phyloP scores from a whole-genome alignment of 768 basidiomycete species.

The Harrya chromipes region DNA sequence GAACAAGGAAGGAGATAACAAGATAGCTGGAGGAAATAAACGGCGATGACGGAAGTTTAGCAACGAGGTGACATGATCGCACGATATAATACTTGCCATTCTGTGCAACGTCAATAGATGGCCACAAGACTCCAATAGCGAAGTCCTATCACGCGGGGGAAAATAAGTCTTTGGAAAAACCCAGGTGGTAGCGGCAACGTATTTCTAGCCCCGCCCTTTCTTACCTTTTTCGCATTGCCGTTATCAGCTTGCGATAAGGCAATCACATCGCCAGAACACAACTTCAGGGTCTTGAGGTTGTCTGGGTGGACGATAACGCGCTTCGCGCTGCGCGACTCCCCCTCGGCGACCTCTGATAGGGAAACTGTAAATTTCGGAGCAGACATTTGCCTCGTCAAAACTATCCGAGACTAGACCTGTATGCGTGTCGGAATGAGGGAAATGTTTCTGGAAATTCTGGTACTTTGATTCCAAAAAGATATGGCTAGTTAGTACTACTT shows the following conservation, averaged over 20 bases:
- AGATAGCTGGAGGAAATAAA: slow-evolving; percentile 42
- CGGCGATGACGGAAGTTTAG: slow-evolving; percentile 13
- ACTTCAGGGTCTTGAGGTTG: slow-evolving; percentile 53
- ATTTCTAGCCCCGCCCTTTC: slow-evolving; percentile 15
- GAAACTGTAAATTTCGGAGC: slow-evolving; percentile 37
- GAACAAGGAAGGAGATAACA: slow-evolving; percentile 53
- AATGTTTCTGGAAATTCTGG: neutral
- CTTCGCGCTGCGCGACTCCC: slow-evolving; percentile 49
- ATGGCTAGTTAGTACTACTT: neutral
- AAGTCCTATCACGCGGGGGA: slow-evolving; percentile 43
- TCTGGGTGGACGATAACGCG: slow-evolving; percentile 66
- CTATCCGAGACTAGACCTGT: slow-evolving; percentile 1
- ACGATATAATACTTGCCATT: slow-evolving; percentile 46
- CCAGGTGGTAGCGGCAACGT: slow-evolving; percentile 2
- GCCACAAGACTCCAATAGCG: slow-evolving; percentile 73
- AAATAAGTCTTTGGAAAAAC: slow-evolving; percentile 16
- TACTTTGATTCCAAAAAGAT: neutral
- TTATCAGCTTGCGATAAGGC: slow-evolving; percentile 46
- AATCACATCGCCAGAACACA: slow-evolving; percentile 68
- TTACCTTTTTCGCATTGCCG: slow-evolving; percentile 34
- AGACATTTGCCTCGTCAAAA: slow-evolving; percentile 14
- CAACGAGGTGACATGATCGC: neutral
- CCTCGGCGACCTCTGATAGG: slow-evolving; percentile 33
- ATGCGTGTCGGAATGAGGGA: neutral
- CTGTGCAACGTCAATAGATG: slow-evolving; percentile 58